These are phyloP conservation scores for Kwoniella sp. DNA, from an alignment of 768 basidiomycete genomes.

Conservation along the genomic window DNA sequence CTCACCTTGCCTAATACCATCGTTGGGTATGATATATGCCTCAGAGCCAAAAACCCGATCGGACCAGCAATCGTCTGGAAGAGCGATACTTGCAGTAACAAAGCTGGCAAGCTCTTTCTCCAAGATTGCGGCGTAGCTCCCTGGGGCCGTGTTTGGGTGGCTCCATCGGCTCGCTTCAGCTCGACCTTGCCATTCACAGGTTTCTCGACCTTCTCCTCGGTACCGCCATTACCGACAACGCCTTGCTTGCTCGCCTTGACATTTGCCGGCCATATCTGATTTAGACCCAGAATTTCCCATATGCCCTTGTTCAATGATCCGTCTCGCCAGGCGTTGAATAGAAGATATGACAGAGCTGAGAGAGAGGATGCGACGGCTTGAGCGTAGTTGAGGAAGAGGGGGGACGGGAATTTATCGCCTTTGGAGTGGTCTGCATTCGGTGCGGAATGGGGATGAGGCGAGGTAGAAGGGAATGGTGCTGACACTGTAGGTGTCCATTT, in stretches of 20 bases:
- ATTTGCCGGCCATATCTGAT: conserved; percentile 11
- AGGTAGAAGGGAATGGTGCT: conserved; percentile 44
- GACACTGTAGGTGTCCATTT: conserved; percentile 41
- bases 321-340: conserved; percentile 34
- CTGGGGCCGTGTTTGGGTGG: neutral
- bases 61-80: conserved; percentile 90
- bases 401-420: conserved; percentile 53
- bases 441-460: conserved; percentile 23
- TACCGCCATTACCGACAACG: neutral
- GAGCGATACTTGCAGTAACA: conserved; percentile 71
- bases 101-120: conserved; percentile 33
- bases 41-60: conserved; percentile 91
- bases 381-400: conserved; percentile 51
- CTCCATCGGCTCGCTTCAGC: neutral
- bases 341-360: conserved; percentile 45
- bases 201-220: neutral
- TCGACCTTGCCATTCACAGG: conserved; percentile 4
- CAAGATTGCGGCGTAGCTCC: conserved; percentile 4
- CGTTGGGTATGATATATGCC: conserved; percentile 95
- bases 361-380: conserved; percentile 51
- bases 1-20: conserved; percentile 88
- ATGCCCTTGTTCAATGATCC: conserved; percentile 24
- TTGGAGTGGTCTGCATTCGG: conserved; percentile 25
- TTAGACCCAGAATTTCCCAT: conserved; percentile 26
- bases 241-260: neutral